A percentile compares a stretch with the other conserved stretches of the same genome.
phyloP scores from a whole-genome alignment of 1,284 basidiomycete species.

The Apiotrichum brassicae region DNA sequence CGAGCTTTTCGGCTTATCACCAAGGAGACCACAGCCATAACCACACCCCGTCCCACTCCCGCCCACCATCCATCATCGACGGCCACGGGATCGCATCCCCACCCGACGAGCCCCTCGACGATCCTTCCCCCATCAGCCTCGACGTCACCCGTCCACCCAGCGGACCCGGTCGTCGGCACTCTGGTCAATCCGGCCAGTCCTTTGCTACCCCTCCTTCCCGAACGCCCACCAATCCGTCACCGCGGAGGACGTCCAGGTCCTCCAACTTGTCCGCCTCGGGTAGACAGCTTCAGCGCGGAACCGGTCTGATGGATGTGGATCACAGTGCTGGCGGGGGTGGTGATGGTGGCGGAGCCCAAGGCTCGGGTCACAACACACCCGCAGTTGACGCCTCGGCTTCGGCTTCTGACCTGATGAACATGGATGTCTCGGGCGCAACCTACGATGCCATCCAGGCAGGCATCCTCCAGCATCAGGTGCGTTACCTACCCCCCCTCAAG shows the following conservation, averaged over 20 bases:
- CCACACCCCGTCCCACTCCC: neutral
- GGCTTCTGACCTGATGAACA: slow-evolving; percentile 7
- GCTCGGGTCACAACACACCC: slow-evolving; percentile 5
- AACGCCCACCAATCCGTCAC: neutral
- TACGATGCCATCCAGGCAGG: slow-evolving; percentile 21
- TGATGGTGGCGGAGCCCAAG: neutral
- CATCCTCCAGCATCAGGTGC: slow-evolving; percentile 19
- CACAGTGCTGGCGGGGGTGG: neutral
- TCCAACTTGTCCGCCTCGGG: no score
- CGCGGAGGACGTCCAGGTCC: neutral
- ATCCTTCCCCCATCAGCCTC: slow-evolving; percentile 18
- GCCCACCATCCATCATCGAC: neutral
- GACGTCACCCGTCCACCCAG: slow-evolving; percentile 6
- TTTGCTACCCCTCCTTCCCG: neutral
- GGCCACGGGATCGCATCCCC: neutral
- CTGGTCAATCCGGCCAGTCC: neutral
- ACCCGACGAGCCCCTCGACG: slow-evolving; percentile 12
- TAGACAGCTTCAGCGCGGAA: neutral
- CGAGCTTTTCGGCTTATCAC: neutral
- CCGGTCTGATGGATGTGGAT: slow-evolving; percentile 1
- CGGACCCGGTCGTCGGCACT: slow-evolving; percentile 3
- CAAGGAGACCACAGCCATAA: neutral
- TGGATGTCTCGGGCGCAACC: slow-evolving; percentile 4
- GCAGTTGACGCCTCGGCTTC: slow-evolving; percentile 1
- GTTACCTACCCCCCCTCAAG: neutral